Evolutionary conservation across 495 filamentous ascomycete genomes (phyloP), one percentile per base, ranked within the genome.

Genomic region (Cenococcum geophilum): DNA sequence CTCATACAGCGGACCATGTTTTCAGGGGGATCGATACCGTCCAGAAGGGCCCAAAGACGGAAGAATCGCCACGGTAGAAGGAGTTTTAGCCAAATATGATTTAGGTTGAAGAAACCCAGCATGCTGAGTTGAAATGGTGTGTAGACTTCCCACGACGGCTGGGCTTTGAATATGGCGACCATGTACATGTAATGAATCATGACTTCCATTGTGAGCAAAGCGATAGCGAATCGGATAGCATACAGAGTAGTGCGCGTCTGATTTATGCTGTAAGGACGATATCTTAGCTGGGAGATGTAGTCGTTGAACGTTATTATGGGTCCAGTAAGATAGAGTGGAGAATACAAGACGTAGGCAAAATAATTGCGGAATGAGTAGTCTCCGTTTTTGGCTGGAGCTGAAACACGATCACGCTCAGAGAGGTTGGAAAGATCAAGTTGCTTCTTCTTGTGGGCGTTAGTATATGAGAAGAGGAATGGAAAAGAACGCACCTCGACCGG

Each of bases 261-360:
- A 23, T 82, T 85, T 63, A 95, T 83, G 40, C 79, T 89, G 20
- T 84, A 79, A 1, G 89, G 73, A 10, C 82, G 81, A 72, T 92
- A 87, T 63, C 89, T 78, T 66, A 79, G 77, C 72, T 99, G 93
- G 16, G 91, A 89, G 56, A 96, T 87, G 77, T 95, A 97, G 76
- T 97, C 93, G 74, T 99, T 99, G 78, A 97, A 99, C 25, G 91
- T 97, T 57, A 97, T 66, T 67, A 99, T 95, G 6, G 93, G 93
- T 0, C 93, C 93, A 0, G 92, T 81, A 27, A 99, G 80, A 71
- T 96, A 99, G 1, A 99, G 80, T 0, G 93, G 95, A 0, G 91
- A 87, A 73, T 99, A 99, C 58, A 96, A 80, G 43, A 83, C 74
- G 72, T 97, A 97, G 32, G 88, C 89, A 50, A 96, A 60, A 70